Base-by-base conservation (phyloP, 441 rosid genomes). In the Bruguiera hainesii region DNA sequence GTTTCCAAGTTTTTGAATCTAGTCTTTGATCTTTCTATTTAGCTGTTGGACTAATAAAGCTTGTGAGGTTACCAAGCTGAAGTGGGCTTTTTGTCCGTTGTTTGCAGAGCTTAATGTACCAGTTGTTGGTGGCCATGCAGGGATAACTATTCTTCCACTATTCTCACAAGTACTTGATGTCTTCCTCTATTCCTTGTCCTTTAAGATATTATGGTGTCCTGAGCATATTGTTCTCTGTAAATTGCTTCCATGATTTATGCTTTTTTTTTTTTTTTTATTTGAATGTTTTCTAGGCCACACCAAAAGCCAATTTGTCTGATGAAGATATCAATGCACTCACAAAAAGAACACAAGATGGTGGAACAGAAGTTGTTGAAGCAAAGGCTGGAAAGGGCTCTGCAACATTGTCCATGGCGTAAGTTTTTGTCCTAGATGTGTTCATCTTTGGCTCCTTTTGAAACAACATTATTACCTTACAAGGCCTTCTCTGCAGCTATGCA, bases 341-440 rank as follows among this genome's bases (percentile, higher is more conserved):
- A 7, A 94, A 91, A 83, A 79, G 98, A 76, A 91, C 98, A 13
- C 98, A 94, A 83, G 98, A 91, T 66, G 98, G 99, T 75, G 99
- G 98, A 63, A 94, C 99, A 0, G 96, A 91, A 72, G 98, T 94
- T 60, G 99, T 91, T 61, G 94, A 91, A 78, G 99, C 99, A 6
- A 94, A 94, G 83, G 99, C 97, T 72, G 98, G 98, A 81, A 91
- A 91, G 74, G 99, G 99, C 66, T 94, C 97, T 37, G 98, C 99
- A 29, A 94, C 98, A 49, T 76, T 91, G 80, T 94, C 99, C 31
- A 91, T 94, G 98, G 98, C 97, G 97, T 94, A 85, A 84, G 98
- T 84, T 18, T 66, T 16, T 55, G 30, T 59, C 59, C 13, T 63
- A 10, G 0, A 49, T 23, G 15, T 55, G 46, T 67, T n/a, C 0